Evolutionary conservation across 1,139 yeast species (phyloP), one percentile per base, ranked within the genome.

Genomic region (Meyerozyma elateridarum): DNA sequence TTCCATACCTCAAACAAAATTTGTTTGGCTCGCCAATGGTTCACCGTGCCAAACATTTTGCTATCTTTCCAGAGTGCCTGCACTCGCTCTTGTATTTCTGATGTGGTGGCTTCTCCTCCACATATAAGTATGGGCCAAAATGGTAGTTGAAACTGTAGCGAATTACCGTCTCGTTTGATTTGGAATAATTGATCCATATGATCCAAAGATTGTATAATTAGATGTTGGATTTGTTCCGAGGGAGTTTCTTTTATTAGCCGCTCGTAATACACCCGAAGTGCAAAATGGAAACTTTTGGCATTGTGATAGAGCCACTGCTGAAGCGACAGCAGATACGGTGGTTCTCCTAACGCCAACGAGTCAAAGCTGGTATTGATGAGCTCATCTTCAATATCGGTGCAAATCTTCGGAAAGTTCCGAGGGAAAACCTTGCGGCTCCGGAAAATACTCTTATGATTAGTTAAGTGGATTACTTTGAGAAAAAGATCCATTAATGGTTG

Each of bases 21-120:
- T 43, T 75, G 81, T 41, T 73, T 72, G 1, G 71, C 67, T 28
- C 79, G 53, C 81, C 81, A 75, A 39, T 66, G 64, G 28, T 73
- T 70, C 14, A 52, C 48, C 16, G 36, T 25, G 7, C 27, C 30
- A 33, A 44, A 42, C n/a, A n/a, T n/a, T 32, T 52, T 40, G 15
- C 44, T 49, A 26, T 54, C 49, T 22, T 52, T 44, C 57, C 69
- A 60, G 3, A 67, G 49, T 6, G 33, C 39, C 36, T 56, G 59
- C 31, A 64, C 59, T 30, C 57, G 44, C 3, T 45, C 34, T 33
- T 54, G 57, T 28, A 62, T 34, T 8, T 45, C 35, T 4, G 33
- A n/a, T 16, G 46, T 53, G 2, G 47, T 38, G 4, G 66, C 62
- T 35, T 71, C 76, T 15, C 73, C 57, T 3, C 76, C 77, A 36